phyloP scores from a whole-genome alignment of 805 yeast genomes.

The Cephaloascus albidus region DNA sequence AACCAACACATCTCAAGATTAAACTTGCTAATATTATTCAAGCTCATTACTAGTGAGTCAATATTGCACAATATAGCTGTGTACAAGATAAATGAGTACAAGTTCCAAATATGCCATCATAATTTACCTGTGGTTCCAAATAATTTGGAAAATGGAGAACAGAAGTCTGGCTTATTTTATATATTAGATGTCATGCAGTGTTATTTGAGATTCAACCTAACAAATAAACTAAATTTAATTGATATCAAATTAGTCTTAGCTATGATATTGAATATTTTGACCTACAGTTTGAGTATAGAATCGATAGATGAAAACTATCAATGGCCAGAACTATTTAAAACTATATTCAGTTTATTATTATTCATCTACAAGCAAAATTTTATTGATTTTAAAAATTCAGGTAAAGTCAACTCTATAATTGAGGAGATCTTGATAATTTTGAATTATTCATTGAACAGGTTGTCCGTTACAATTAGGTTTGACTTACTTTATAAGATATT shows the following conservation, averaged over 20 bases:
- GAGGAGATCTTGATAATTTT: constrained; percentile 17
- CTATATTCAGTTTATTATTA: constrained; percentile 18
- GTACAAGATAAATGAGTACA: constrained; percentile 21
- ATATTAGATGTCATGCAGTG: constrained; percentile 19
- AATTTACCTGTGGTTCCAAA: constrained; percentile 22
- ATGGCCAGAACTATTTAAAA: constrained; percentile 24
- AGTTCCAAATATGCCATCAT: constrained; percentile 34
- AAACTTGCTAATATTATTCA: constrained; percentile 16
- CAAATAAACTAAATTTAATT: constrained; percentile 21
- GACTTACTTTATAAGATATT: constrained; percentile 3
- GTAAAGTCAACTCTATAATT: constrained; percentile 8
- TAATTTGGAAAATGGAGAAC: constrained; percentile 11
- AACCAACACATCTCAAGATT: constrained; percentile 17
- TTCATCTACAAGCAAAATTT: constrained; percentile 15
- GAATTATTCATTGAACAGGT: constrained; percentile 7
- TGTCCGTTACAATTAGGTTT: neutral
- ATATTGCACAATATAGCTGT: constrained; percentile 5
- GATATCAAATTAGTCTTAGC: constrained; percentile 18
- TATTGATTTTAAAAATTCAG: constrained; percentile 4
- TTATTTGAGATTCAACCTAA: constrained; percentile 25
- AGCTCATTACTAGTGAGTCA: constrained; percentile 9
- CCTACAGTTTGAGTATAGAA: constrained; percentile 4
- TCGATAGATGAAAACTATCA: constrained; percentile 12
- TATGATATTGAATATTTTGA: constrained; percentile 15
- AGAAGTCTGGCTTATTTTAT: constrained; percentile 21